Percentiles rank a stretch among this genome's conserved stretches.
Evolutionary conservation across 2,329 filamentous ascomycete genomes (phyloP).

Genomic region (Pestalotiopsis sp.): DNA sequence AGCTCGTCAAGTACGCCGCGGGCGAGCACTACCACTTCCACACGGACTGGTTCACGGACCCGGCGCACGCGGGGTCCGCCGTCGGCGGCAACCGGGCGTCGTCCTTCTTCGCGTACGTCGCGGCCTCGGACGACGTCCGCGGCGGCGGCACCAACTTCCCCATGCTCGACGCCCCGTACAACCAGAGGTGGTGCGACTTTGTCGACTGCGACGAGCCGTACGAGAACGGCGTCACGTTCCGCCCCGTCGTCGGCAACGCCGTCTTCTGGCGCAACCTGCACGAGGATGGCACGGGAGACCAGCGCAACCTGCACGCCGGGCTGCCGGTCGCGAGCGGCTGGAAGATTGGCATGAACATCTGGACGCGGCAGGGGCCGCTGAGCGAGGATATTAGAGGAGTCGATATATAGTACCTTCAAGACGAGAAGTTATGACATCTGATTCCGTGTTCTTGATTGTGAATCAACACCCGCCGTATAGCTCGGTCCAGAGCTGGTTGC

Average conservation of each 20-base stretch:
- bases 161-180: constrained; percentile 38
- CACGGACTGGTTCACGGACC: constrained; percentile 53
- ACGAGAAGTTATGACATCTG: neutral
- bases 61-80: constrained; percentile 37
- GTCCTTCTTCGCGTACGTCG: constrained; percentile 52
- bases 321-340: constrained; percentile 47
- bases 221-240: constrained; percentile 50
- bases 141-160: constrained; percentile 55
- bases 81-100: constrained; percentile 47
- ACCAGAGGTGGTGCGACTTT: constrained; percentile 44
- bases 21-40: constrained; percentile 52
- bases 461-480: constrained; percentile 34
- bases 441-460: neutral
- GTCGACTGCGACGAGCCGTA: constrained; percentile 52
- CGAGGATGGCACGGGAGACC: constrained; percentile 41
- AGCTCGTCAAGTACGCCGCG: constrained; percentile 48
- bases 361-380: constrained; percentile 47
- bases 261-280: constrained; percentile 52
- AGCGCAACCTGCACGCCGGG: constrained; percentile 48
- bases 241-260: constrained; percentile 48
- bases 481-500: constrained; percentile 31
- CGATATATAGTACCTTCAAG: constrained; percentile 21
- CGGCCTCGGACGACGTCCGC: constrained; percentile 39
- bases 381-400: constrained; percentile 35
- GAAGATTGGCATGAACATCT: constrained; percentile 57